Percentiles rank a stretch among this genome's conserved stretches.
These are phyloP conservation scores for Sicyos baderoa DNA, from an alignment of 306 rosid genomes.

Conservation along the genomic window DNA sequence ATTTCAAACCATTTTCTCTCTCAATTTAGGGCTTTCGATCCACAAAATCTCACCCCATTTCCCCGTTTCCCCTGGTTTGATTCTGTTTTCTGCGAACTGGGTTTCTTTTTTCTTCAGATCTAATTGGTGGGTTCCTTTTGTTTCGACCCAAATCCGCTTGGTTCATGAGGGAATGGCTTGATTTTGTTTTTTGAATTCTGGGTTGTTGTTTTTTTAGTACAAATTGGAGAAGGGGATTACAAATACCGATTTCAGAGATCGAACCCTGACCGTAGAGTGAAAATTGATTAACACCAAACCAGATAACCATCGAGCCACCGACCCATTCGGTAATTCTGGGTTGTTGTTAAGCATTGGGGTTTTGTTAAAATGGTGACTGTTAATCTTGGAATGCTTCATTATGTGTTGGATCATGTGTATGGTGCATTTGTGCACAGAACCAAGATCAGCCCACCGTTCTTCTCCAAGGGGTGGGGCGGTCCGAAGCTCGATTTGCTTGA, in stretches of 20 bases:
- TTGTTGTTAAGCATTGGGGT: too few relatives aligned
- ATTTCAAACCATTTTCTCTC: background rate
- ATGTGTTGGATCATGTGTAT: constrained; percentile 80
- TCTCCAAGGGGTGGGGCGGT: constrained; percentile 94
- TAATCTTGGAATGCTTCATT: constrained; percentile 79
- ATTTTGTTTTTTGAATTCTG: background rate
- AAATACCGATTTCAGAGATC: too few relatives aligned
- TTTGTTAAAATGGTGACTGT: constrained; percentile 47
- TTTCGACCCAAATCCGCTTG: background rate
- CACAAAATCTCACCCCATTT: background rate
- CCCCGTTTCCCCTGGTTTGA: background rate
- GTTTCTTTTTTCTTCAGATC: constrained; percentile 10
- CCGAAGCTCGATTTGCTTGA: constrained; percentile 70
- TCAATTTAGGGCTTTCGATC: background rate
- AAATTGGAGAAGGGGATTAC: too few relatives aligned
- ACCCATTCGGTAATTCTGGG: too few relatives aligned
- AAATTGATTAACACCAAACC: too few relatives aligned
- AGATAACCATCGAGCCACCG: too few relatives aligned
- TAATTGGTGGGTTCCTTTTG: background rate
- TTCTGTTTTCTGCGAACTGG: background rate
- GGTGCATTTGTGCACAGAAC: constrained; percentile 92
- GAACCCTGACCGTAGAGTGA: too few relatives aligned
- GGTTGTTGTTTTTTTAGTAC: background rate
- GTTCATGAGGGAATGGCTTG: background rate
- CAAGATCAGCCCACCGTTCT: constrained; percentile 69